These are phyloP conservation scores for Ophiostoma tasmaniense DNA, from an alignment of 2,329 filamentous ascomycete genomes.

Conservation along the genomic window DNA sequence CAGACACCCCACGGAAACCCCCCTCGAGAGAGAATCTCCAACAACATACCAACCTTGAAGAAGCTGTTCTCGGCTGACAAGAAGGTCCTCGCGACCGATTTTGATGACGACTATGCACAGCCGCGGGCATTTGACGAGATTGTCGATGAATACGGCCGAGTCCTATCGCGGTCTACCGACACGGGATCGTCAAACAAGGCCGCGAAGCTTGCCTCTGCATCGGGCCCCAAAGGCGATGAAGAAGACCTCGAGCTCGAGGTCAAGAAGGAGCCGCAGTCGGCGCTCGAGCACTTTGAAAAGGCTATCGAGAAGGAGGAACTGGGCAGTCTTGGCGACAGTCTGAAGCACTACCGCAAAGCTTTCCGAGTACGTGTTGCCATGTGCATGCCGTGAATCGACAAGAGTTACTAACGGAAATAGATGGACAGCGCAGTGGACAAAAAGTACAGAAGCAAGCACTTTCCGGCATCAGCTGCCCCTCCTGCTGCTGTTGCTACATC, in stretches of 20 bases:
- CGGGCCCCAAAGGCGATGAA: background rate
- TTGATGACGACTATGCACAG: conserved; percentile 31
- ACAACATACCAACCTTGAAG: conserved; percentile 16
- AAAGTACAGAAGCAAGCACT: conserved; percentile 85
- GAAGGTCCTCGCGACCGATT: conserved; percentile 26
- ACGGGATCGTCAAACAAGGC: background rate
- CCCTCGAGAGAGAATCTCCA: background rate
- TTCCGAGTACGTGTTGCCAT: conserved; percentile 55
- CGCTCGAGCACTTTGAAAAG: conserved; percentile 85
- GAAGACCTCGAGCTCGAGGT: conserved; percentile 40
- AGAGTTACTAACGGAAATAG: conserved; percentile 33
- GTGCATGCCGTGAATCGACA: background rate
- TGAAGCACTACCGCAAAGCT: conserved; percentile 80
- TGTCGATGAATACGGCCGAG: conserved; percentile 17
- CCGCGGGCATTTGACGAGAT: conserved; percentile 31
- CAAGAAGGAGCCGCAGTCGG: conserved; percentile 53
- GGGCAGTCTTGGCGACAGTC: conserved; percentile 80
- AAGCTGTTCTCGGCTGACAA: conserved; percentile 21
- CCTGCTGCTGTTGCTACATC: conserved; percentile 34
- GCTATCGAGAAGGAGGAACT: conserved; percentile 82
- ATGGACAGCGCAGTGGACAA: conserved; percentile 80
- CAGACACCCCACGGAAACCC: background rate
- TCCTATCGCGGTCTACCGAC: background rate
- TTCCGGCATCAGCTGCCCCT: conserved; percentile 51
- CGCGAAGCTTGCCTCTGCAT: background rate